Percentiles rank a stretch among this genome's conserved stretches.
Conservation (phyloP, 2,329 filamentous ascomycete species). For the Fusarium domesticum region DNA sequence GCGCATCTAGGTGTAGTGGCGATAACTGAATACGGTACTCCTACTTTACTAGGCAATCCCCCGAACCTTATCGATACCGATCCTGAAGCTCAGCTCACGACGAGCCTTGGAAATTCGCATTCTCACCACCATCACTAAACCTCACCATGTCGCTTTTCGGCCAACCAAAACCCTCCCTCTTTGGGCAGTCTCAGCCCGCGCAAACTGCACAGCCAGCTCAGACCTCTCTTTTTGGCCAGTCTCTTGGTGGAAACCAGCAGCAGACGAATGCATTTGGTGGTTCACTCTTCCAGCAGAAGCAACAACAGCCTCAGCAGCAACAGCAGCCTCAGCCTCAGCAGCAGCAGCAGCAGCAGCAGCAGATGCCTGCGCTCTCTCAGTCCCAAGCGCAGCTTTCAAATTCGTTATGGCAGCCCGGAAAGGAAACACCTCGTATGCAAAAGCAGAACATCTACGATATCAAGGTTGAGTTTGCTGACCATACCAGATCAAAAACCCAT, state of each 20-base stretch:
- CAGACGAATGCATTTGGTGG: slow-evolving; percentile 13
- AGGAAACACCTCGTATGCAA: slow-evolving; percentile 47
- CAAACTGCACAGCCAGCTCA: slow-evolving; percentile 33
- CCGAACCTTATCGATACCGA: background rate
- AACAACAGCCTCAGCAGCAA: slow-evolving; percentile 1
- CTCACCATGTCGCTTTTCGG: slow-evolving; percentile 40
- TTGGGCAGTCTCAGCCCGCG: slow-evolving; percentile 38
- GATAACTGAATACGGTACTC: background rate
- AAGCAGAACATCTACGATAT: background rate
- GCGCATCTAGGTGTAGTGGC: background rate
- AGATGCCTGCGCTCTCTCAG: slow-evolving; percentile 42
- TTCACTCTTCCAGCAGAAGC: background rate
- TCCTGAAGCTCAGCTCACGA: slow-evolving; percentile 17
- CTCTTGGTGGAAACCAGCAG: slow-evolving; percentile 35
- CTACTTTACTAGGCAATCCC: background rate
- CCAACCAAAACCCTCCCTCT: slow-evolving; percentile 38
- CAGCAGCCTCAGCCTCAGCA: slow-evolving; percentile 39
- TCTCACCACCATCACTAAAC: slow-evolving; percentile 7
- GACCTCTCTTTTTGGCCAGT: slow-evolving; percentile 17
- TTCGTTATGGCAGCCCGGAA: slow-evolving; percentile 53
- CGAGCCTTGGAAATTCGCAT: slow-evolving; percentile 10
- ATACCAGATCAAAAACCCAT: slow-evolving; percentile 63
- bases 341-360: slow-evolving; percentile 40
- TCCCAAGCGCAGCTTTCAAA: slow-evolving; percentile 47
- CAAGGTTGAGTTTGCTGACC: slow-evolving; percentile 9